Evolutionary conservation across 257 asterid genomes (phyloP).

Genomic region (Fraxinus quadrangulata): DNA sequence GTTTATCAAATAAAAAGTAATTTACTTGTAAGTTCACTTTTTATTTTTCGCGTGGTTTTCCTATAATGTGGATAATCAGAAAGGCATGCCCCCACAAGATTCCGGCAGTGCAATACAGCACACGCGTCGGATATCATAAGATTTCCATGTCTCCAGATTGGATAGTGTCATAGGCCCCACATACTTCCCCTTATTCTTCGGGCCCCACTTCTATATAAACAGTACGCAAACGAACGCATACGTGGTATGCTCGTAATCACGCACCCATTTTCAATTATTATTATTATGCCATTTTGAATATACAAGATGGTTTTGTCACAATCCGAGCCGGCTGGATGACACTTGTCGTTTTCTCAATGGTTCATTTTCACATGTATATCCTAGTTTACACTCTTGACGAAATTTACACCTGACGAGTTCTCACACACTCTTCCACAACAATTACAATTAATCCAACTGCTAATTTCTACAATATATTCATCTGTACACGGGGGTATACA

Average conservation of each 20-base stretch:
- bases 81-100: constrained; percentile 11
- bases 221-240: background rate
- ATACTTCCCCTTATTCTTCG: background rate
- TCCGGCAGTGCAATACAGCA: constrained; percentile 34
- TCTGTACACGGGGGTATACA: too few species aligned
- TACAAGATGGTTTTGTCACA: background rate
- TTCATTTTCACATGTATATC: background rate
- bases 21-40: too few species aligned
- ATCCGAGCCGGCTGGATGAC: background rate
- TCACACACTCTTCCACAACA: too few species aligned
- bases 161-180: constrained; percentile 19
- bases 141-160: constrained; percentile 16
- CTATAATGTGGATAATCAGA: background rate
- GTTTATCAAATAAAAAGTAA: too few species aligned
- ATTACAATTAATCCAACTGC: too few species aligned
- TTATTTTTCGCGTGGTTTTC: too few species aligned
- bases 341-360: background rate
- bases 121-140: constrained; percentile 30
- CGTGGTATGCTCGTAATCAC: constrained; percentile 8
- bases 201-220: background rate
- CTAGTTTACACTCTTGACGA: too few species aligned
- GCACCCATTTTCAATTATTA: background rate
- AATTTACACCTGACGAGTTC: too few species aligned
- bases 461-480: too few species aligned
- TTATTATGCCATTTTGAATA: background rate